Conservation (phyloP, 257 asterid genomes). For the Nicotiana otophora region DNA sequence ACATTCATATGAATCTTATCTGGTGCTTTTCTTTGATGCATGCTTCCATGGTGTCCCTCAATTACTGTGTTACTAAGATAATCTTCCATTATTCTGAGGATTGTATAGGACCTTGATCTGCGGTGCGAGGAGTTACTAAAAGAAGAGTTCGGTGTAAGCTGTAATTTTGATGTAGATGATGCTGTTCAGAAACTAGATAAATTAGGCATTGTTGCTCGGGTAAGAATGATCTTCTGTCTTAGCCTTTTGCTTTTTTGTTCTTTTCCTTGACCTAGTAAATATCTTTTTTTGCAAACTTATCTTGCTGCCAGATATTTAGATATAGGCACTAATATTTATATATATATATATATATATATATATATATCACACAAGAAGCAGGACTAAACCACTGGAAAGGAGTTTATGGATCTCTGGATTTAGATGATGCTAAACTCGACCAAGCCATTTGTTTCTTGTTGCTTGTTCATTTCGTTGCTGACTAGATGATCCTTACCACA, state of each 20-base stretch:
- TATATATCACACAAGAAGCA: not conserved
- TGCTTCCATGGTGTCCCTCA: not conserved
- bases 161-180: slow-evolving; percentile 90
- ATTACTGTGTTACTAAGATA: slow-evolving; percentile 8
- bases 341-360: not conserved
- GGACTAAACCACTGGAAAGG: not conserved
- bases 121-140: slow-evolving; percentile 84
- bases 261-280: slow-evolving; percentile 2
- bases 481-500: slow-evolving; percentile 6
- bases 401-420: not conserved
- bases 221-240: slow-evolving; percentile 33
- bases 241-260: not conserved
- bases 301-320: slow-evolving; percentile 6
- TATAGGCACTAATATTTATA: not conserved
- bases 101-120: slow-evolving; percentile 73
- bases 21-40: not conserved
- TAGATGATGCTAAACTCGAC: not conserved
- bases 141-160: slow-evolving; percentile 81
- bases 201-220: slow-evolving; percentile 82
- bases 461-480: not conserved
- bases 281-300: not conserved
- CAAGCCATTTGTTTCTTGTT: not conserved
- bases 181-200: slow-evolving; percentile 88
- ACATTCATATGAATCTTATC: not conserved
- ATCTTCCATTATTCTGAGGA: not conserved